Evolutionary conservation across 2,329 filamentous ascomycete species (phyloP).

Genomic region (Fusarium sp.): DNA sequence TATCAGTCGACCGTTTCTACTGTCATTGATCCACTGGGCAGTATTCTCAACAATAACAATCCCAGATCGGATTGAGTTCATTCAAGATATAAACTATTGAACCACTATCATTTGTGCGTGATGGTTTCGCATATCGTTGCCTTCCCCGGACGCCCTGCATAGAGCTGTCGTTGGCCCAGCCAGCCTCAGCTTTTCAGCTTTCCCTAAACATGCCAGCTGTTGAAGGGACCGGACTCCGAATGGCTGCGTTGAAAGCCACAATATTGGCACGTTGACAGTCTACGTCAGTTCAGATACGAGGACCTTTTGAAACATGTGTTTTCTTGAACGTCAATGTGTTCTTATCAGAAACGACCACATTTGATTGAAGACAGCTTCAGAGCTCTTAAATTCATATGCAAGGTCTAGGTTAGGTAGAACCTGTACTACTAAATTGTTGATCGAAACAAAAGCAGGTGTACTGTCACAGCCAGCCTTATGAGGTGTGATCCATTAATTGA

Average conservation of each 20-base stretch:
- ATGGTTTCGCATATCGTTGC: background rate
- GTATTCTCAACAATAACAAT: background rate
- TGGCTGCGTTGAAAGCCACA: slow-evolving; percentile 20
- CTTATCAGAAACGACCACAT: background rate
- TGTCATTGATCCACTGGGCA: background rate
- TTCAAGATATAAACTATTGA: background rate
- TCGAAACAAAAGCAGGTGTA: background rate
- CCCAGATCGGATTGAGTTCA: background rate
- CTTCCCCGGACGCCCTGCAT: slow-evolving; percentile 9
- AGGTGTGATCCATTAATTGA: background rate
- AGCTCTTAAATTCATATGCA: background rate
- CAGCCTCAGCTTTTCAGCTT: slow-evolving; percentile 30
- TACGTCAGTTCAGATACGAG: background rate
- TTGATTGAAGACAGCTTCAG: no score
- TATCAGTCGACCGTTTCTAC: background rate
- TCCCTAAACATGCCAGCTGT: slow-evolving; percentile 13
- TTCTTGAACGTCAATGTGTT: background rate
- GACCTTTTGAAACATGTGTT: background rate
- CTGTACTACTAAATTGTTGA: background rate
- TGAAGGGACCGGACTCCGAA: background rate
- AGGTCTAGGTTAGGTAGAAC: background rate
- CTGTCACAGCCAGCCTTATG: background rate
- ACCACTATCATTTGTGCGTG: background rate
- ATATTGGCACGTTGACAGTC: background rate
- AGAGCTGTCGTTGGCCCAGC: background rate